Evolutionary conservation across 257 asterid species (phyloP).

Genomic region (Fraxinus quadrangulata): DNA sequence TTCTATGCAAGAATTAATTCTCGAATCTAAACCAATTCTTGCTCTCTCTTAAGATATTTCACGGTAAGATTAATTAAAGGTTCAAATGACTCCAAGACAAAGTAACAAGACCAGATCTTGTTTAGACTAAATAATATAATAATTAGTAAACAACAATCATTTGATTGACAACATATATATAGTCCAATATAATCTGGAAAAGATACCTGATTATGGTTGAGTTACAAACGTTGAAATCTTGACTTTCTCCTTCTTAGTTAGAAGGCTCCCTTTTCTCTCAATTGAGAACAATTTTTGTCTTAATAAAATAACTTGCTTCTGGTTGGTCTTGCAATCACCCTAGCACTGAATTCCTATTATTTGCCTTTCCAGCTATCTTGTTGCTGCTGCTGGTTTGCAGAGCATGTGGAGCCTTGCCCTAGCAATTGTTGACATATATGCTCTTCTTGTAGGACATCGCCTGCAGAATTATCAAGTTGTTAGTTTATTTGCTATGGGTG

Average conservation of each 20-base stretch:
- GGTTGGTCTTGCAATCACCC: conserved; percentile 1
- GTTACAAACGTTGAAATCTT: not conserved
- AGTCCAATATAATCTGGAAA: not conserved
- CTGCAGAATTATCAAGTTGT: conserved; percentile 74
- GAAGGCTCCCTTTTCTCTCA: not conserved
- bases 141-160: not conserved
- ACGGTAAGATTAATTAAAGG: not conserved
- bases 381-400: conserved; percentile 95
- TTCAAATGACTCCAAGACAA: not conserved
- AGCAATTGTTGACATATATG: conserved; percentile 75
- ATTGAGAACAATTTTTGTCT: not conserved
- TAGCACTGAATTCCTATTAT: conserved; percentile 10
- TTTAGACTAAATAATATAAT: not conserved
- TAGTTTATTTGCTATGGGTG: conserved; percentile 88
- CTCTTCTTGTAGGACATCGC: conserved; percentile 87
- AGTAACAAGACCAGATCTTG: not conserved
- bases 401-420: conserved; percentile 93
- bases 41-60: not conserved
- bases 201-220: not conserved
- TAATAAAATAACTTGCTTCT: not conserved
- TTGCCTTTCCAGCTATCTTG: conserved; percentile 70
- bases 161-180: not conserved
- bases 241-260: not conserved
- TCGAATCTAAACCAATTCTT: not conserved
- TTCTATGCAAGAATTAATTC: not conserved